Conservation (phyloP, 1,284 basidiomycete genomes). For the Schizopora paradoxa region DNA sequence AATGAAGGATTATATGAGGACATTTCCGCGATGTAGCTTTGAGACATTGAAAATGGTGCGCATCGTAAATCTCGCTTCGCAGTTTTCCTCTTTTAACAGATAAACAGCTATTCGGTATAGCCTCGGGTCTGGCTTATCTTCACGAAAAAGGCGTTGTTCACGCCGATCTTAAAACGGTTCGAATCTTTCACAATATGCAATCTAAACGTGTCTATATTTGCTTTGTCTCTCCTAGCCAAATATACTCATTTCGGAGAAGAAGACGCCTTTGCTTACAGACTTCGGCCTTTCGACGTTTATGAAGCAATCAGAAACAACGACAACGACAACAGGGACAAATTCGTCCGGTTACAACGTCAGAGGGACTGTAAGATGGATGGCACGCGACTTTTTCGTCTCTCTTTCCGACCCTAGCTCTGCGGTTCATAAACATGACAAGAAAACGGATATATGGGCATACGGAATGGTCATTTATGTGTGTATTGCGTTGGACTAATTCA, state of each 20-base stretch:
- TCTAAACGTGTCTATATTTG: no score
- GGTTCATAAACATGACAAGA: not conserved
- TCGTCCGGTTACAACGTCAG: not conserved
- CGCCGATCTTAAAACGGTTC: conserved; percentile 10
- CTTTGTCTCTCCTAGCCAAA: conserved; percentile 5
- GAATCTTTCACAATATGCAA: not conserved
- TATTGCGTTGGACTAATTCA: not conserved
- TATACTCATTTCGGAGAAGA: conserved; percentile 16
- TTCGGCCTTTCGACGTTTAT: conserved; percentile 16
- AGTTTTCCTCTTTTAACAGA: not conserved
- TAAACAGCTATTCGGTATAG: not conserved
- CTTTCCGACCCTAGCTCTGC: not conserved
- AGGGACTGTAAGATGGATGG: conserved; percentile 10
- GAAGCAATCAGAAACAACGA: not conserved
- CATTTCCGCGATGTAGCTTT: not conserved
- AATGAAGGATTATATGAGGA: not conserved
- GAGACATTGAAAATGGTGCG: conserved; percentile 5
- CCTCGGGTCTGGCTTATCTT: conserved; percentile 7
- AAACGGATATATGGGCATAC: conserved; percentile 17
- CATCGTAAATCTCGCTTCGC: not conserved
- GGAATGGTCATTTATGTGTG: conserved; percentile 13
- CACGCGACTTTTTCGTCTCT: conserved; percentile 7
- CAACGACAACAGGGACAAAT: not conserved
- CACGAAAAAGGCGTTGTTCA: conserved; percentile 12
- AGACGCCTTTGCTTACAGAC: conserved; percentile 14